Evolutionary conservation across 805 yeast species (phyloP), one percentile per base, ranked within the genome.

Genomic region (Wickerhamomyces kurtzmanii): DNA sequence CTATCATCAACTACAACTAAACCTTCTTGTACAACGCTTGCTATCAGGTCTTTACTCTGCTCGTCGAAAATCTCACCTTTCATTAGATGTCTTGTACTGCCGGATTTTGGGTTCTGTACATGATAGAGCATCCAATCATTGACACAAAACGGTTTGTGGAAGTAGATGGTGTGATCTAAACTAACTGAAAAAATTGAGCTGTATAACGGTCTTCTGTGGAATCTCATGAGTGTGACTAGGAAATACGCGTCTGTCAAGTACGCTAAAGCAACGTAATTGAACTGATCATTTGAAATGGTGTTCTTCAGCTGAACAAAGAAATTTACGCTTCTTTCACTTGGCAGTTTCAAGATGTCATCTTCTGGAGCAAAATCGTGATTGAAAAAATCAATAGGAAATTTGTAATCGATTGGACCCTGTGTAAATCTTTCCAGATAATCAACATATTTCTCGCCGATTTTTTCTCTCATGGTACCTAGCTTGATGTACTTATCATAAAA

Each of bases 1-100:
- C n/a, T n/a, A 18, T 41, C 48, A 22, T 34, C 32, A 17, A 42
- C 32, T 6, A 39, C 42, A 28, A 43, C 68, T 31, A 75, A 53
- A 0, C 84, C 85, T 47, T 80, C 86, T 49, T 81, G 89, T 7
- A 73, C 48, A 2, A 75, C 60, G 0, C 76, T 65, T 3, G 82
- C 81, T 3, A 72, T 63, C 31, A 75, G 64, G 17, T 59, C 57
- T 3, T 71, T 72, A 13, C 62, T 58, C 5, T 45, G 39, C 26
- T 63, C 55, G 22, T 49, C 47, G 48, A 55, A 79, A 45, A 76
- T 59, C 35, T 76, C 77, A 12, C 73, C 82, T 34, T 62, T 64
- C 42, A 78, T 50, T 24, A 78, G 47, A 9, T 71, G 68, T 33
- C 81, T 59, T 31, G 68, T 67, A 37, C 65, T 64, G 11, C 61